These are phyloP conservation scores for Stygiomarasmius scandens DNA, from an alignment of 1,284 basidiomycete species.

Conservation along the genomic window DNA sequence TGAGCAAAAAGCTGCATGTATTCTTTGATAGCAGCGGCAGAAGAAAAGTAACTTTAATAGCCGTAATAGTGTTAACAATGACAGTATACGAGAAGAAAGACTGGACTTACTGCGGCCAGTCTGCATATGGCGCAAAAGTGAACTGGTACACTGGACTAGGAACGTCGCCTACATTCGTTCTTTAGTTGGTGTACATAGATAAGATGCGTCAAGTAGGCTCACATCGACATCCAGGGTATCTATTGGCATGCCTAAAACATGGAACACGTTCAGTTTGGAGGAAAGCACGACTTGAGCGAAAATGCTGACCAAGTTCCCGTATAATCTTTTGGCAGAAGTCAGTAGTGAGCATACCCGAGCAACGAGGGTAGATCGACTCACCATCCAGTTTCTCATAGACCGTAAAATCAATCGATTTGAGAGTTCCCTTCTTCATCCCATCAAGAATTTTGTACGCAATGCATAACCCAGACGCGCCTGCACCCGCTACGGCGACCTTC, in stretches of 20 bases:
- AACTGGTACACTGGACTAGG: conserved; percentile 2
- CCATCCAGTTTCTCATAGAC: conserved; percentile 3
- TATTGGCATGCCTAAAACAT: not conserved
- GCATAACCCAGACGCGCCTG: not conserved
- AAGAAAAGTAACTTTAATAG: conserved; percentile 1
- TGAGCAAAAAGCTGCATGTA: not conserved
- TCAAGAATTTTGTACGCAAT: conserved; percentile 1
- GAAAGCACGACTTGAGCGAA: not conserved
- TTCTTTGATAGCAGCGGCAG: not conserved
- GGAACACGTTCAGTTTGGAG: not conserved
- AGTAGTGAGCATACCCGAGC: not conserved
- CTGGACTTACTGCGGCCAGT: not conserved
- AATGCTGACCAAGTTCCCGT: conserved; percentile 1
- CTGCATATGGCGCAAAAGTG: conserved; percentile 2
- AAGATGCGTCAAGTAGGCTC: too few relatives aligned
- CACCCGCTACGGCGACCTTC: not conserved
- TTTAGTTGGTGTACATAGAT: too few relatives aligned
- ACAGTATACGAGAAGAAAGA: too few relatives aligned
- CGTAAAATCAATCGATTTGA: not conserved
- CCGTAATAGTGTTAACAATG: too few relatives aligned
- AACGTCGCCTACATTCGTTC: not conserved
- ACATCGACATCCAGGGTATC: conserved; percentile 5
- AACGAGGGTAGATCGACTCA: not conserved
- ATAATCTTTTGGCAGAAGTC: not conserved
- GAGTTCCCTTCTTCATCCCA: not conserved